These are phyloP conservation scores for Aphanomyces stellatus DNA, from an alignment of 352 stramenopile genomes.

Conservation along the genomic window DNA sequence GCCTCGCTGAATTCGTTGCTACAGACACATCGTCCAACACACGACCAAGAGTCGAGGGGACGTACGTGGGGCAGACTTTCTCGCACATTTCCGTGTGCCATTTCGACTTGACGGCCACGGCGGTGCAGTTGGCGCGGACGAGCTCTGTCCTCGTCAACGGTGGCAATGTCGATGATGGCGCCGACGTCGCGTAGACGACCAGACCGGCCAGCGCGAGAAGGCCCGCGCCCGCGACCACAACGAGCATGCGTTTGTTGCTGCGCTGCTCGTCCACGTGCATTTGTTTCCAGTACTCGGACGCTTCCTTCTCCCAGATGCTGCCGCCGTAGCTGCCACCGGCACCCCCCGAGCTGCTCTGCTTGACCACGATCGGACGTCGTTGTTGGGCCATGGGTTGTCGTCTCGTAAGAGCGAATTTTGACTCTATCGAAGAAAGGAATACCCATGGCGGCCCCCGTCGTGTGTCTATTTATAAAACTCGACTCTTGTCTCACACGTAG, in stretches of 20 bases:
- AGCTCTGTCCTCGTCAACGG: no score
- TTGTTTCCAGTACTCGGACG: background rate
- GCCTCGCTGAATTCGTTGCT: slow-evolving; percentile 1
- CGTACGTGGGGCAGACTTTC: background rate
- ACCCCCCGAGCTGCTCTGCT: background rate
- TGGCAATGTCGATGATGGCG: background rate
- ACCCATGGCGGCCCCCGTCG: background rate
- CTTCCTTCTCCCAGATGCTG: slow-evolving; percentile 2
- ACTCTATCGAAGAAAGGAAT: no score
- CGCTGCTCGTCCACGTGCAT: background rate
- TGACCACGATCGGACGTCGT: background rate
- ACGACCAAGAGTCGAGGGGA: background rate
- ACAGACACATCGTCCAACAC: background rate
- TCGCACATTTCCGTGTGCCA: slow-evolving; percentile 1
- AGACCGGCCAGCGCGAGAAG: background rate
- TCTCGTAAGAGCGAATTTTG: no score
- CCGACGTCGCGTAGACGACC: background rate
- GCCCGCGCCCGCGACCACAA: background rate
- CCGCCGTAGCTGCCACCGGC: background rate
- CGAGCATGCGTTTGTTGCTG: background rate
- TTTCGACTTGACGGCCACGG: background rate
- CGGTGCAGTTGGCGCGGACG: background rate
- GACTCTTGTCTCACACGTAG: no score
- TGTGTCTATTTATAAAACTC: background rate
- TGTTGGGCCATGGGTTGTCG: no score